Conservation (phyloP, 257 asterid species). For the Knoxia roxburghii region DNA sequence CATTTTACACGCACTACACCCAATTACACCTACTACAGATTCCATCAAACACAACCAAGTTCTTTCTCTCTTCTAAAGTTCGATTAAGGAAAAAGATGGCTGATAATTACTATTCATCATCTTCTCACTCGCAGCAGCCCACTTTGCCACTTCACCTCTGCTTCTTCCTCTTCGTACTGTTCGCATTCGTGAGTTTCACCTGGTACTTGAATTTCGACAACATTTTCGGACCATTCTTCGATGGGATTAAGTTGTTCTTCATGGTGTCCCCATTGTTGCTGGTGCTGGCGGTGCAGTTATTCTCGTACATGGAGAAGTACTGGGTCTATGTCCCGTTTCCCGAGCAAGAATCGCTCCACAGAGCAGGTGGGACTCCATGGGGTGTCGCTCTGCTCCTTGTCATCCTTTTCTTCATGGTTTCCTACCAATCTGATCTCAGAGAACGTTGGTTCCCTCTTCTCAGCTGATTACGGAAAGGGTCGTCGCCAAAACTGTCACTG, state of each 20-base stretch:
- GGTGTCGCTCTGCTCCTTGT: constrained; percentile 72
- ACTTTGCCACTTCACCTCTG: constrained; percentile 60
- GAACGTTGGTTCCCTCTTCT: constrained; percentile 84
- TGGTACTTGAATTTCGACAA: constrained; percentile 79
- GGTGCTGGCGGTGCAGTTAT: constrained; percentile 51
- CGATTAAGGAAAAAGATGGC: constrained; percentile 27
- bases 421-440: constrained; percentile 69
- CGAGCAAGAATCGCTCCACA: constrained; percentile 53
- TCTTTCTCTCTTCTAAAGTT: background rate
- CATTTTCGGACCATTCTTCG: constrained; percentile 59
- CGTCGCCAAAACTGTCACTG: too few species aligned
- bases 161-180: constrained; percentile 57
- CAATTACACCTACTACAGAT: background rate
- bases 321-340: constrained; percentile 44
- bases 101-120: constrained; percentile 24
- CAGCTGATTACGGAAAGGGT: constrained; percentile 12
- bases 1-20: background rate
- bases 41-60: background rate
- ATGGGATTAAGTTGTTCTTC: constrained; percentile 52
- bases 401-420: constrained; percentile 74
- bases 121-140: constrained; percentile 20
- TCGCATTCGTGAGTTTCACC: constrained; percentile 55
- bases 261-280: constrained; percentile 71
- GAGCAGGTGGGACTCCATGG: constrained; percentile 87
- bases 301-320: constrained; percentile 38